Evolutionary conservation across 305 asterid species (phyloP), one percentile per base, ranked within the genome.

Genomic region (Lippia alba): DNA sequence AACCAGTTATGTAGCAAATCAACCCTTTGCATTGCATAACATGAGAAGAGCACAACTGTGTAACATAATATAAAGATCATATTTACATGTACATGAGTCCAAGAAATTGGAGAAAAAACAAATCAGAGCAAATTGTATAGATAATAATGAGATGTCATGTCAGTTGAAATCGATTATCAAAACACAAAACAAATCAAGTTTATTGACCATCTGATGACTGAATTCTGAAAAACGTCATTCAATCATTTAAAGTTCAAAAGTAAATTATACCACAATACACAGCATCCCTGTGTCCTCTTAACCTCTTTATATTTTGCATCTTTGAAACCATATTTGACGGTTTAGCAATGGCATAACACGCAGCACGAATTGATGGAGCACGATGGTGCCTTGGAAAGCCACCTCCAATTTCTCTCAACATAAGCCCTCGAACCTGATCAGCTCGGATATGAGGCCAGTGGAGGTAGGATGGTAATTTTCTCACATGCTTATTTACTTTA

Each of bases 361-460:
- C 91, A 78, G 82, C 89, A 56, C 94, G 97, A 72, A 84, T 86
- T 67, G 99, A 90, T 71, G 99, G 98, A 75, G 96, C 96, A 8
- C 99, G 93, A 61, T 94, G 96, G 76, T 94, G 97, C 77, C 83
- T 94, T 61, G 99, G 70, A 81, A 94, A 94, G 79, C 99, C 99
- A 64, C 99, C 99, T 76, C 98, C 99, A 71, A 88, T 88, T 86
- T 94, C 99, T 79, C 99, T 89, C 81, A 94, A 85, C 63, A 91
- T 84, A 74, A 94, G 90, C 76, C 98, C 99, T 76, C 88, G 94
- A 71, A 91, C 96, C 87, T 92, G 98, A 84, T 89, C 96, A 41
- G 97, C 94, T 79, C 81, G 92, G 91, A 87, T 86, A 85, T 94
- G 99, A 81, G 99, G 99, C 99, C 98, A 94, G 50, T 92, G 91